Evolutionary conservation across 176 grass and related monocot genomes (phyloP), one percentile per base, ranked within the genome.

Genomic region (Triticum timopheevii): DNA sequence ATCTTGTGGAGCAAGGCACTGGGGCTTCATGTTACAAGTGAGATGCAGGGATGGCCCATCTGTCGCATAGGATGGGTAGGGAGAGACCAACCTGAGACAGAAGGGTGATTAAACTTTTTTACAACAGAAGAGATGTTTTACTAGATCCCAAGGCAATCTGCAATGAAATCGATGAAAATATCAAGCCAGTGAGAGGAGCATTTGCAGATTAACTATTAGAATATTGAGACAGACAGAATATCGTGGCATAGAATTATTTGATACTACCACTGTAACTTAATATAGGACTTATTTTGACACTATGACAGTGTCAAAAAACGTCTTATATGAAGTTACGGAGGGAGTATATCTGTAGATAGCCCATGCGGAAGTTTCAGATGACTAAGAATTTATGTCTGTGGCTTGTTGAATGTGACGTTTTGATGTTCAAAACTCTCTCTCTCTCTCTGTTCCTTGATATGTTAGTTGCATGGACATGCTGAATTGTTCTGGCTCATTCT

Each of bases 401-500:
- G 64, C 33, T 17, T 67, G 40, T 76, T 2, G 7, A 62, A 24
- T 61, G 33, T 39, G 42, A 50, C 72, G 58, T 79, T 61, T 23
- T 54, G 11, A 38, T 87, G 61, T 61, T 58, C 8, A 19, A 42
- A 73, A 47, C 13, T 85, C 27, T 77, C 16, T 83, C 16, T 83
- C 16, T 30, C 28, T 30, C 28, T 86, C 10, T 10, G 69, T 91
- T 31, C 12, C 75, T 62, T 86, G 39, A 59, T 73, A 80, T 45
- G 45, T 45, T 36, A 78, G 73, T 52, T 85, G 73, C 27, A 45
- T 83, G 73, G 23, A 79, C 27, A 17, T 22, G 3, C 69, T 87
- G 63, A 89, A 86, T 71, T 73, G 52, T 76, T 74, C 17, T 17
- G 12, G 20, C 15, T 88, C 79, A 61, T 69, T 90, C 15, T 66